Evolutionary conservation across 192 early-diverging fungal species (phyloP).

Genomic region (Backusella westeae): DNA sequence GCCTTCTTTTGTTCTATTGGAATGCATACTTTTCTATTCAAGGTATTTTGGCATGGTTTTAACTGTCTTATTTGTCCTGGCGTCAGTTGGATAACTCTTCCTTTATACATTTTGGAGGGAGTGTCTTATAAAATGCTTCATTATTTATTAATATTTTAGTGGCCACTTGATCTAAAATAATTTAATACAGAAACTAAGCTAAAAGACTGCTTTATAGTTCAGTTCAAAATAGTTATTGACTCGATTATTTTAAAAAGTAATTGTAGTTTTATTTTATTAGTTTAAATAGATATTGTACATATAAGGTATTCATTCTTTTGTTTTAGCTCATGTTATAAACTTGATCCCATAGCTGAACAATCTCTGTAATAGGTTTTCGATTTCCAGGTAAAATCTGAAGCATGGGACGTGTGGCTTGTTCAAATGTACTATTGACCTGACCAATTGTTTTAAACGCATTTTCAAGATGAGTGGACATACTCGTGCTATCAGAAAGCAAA

Average conservation of each 20-base stretch:
- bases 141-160: not conserved
- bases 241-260: not conserved
- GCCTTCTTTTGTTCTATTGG: not conserved
- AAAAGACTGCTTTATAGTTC: not conserved
- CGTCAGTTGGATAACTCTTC: not conserved
- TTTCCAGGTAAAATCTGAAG: not conserved
- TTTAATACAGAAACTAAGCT: not conserved
- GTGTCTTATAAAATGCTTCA: not conserved
- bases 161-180: not conserved
- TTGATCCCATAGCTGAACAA: not conserved
- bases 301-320: not conserved
- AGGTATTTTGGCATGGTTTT: not conserved
- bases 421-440: not conserved
- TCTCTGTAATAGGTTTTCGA: not conserved
- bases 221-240: not conserved
- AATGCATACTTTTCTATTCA: not conserved
- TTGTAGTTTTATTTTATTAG: not conserved
- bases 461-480: not conserved
- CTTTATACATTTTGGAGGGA: not conserved
- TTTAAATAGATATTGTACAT: not conserved
- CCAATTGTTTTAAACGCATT: not conserved
- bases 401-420: not conserved
- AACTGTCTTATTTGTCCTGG: not conserved
- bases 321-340: slow-evolving; percentile 4
- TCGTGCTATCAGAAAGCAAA: not conserved